phyloP scores from a whole-genome alignment of 148 eudicot species.

The Oxyria digyna region DNA sequence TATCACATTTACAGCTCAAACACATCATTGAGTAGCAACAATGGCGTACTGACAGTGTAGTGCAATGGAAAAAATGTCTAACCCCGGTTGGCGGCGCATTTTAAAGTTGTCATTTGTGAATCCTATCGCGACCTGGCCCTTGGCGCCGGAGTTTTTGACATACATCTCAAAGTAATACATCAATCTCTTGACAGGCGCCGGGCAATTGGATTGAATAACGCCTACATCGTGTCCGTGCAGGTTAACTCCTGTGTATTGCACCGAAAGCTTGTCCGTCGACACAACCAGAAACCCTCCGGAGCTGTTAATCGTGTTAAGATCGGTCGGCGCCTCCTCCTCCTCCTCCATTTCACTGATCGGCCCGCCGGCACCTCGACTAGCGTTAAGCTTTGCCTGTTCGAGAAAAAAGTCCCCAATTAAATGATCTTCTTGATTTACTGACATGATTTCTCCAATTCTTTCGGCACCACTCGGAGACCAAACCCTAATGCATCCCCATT shows the following conservation, averaged over 20 bases:
- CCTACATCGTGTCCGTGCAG: slow-evolving; percentile 90
- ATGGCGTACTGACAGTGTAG: not conserved
- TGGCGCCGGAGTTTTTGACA: slow-evolving; percentile 64
- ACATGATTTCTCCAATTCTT: slow-evolving; percentile 16
- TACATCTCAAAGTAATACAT: slow-evolving; percentile 66
- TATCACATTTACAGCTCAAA: not conserved
- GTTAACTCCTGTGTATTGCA: slow-evolving; percentile 46
- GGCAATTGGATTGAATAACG: slow-evolving; percentile 56
- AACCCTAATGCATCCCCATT: slow-evolving; percentile 7
- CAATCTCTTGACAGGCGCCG: slow-evolving; percentile 60
- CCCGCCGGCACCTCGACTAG: slow-evolving; percentile 16
- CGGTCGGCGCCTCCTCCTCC: slow-evolving; percentile 40
- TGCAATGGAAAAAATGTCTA: not conserved
- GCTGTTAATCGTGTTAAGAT: slow-evolving; percentile 65
- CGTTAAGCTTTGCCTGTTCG: slow-evolving; percentile 32
- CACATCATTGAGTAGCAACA: not conserved
- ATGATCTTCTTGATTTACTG: slow-evolving; percentile 29
- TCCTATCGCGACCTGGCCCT: slow-evolving; percentile 77
- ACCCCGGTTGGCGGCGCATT: slow-evolving; percentile 92
- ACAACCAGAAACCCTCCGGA: slow-evolving; percentile 69
- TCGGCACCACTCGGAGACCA: not conserved
- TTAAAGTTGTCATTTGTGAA: slow-evolving; percentile 57
- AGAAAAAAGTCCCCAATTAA: slow-evolving; percentile 45
- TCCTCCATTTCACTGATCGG: slow-evolving; percentile 20
- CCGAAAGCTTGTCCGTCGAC: slow-evolving; percentile 63